Percentiles rank a stretch among this genome's conserved stretches.
These are phyloP conservation scores for Cornus suecica DNA, from an alignment of 148 eudicot species.

Conservation along the genomic window DNA sequence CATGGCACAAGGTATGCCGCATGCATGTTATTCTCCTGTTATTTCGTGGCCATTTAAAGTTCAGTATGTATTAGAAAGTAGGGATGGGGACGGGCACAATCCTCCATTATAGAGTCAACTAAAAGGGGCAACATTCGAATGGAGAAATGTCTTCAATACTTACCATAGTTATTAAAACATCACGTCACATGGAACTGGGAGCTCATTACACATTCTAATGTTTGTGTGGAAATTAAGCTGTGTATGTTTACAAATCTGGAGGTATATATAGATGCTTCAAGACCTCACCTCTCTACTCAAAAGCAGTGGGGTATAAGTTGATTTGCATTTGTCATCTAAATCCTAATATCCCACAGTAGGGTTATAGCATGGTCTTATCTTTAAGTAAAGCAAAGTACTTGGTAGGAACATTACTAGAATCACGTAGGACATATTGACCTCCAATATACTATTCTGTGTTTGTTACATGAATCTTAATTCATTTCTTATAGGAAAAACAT, in stretches of 20 bases:
- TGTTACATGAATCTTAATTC: too few relatives aligned
- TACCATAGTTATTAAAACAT: too few relatives aligned
- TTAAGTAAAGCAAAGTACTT: too few relatives aligned
- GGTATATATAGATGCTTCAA: background rate
- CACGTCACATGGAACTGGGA: background rate
- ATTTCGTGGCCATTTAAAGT: background rate
- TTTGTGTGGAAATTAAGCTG: background rate
- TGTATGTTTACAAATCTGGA: background rate
- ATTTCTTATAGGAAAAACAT: too few relatives aligned
- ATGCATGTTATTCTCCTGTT: background rate
- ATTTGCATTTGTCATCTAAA: background rate
- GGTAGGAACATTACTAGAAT: background rate
- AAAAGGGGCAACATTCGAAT: background rate
- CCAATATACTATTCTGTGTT: too few relatives aligned
- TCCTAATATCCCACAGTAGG: background rate
- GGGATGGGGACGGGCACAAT: background rate
- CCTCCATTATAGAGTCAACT: background rate
- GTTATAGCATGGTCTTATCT: background rate
- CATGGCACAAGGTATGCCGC: conserved; percentile 56
- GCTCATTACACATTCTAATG: background rate
- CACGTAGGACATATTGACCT: too few relatives aligned
- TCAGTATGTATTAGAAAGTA: background rate
- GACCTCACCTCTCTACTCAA: background rate
- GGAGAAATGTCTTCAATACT: background rate
- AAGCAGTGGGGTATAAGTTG: background rate